These are phyloP conservation scores for Pleurotus pulmonarius DNA, from an alignment of 768 basidiomycete species.

Conservation along the genomic window DNA sequence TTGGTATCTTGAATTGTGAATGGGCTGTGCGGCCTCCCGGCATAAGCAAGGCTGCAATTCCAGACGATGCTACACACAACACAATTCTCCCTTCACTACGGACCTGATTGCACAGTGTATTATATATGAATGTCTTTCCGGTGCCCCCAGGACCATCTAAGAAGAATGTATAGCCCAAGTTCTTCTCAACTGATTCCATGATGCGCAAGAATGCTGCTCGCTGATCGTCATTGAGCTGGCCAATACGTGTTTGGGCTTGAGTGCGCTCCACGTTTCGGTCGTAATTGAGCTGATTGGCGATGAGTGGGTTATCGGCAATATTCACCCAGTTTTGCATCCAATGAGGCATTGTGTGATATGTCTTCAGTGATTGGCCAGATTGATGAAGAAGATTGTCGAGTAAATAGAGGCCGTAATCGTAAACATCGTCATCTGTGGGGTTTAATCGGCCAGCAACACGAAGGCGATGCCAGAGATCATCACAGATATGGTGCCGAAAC, in stretches of 20 bases:
- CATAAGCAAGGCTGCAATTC: constrained; percentile 43
- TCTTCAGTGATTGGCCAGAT: constrained; percentile 19
- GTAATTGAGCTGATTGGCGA: constrained; percentile 31
- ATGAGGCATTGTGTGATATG: constrained; percentile 26
- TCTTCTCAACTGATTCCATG: constrained; percentile 18
- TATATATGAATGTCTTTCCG: constrained; percentile 45
- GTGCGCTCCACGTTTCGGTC: constrained; percentile 13
- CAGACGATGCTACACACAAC: constrained; percentile 46
- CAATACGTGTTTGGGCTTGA: constrained; percentile 4
- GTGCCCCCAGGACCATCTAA: constrained; percentile 39
- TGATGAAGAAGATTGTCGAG: constrained; percentile 26
- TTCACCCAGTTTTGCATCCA: constrained; percentile 21
- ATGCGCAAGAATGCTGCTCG: constrained; percentile 24
- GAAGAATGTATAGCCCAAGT: constrained; percentile 27
- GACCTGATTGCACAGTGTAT: constrained; percentile 24
- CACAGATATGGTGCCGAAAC: constrained; percentile 31
- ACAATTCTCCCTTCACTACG: constrained; percentile 26
- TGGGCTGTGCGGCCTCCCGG: constrained; percentile 44
- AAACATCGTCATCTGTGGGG: constrained; percentile 25
- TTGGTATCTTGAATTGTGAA: constrained; percentile 44
- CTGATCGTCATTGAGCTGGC: constrained; percentile 28
- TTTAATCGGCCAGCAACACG: neutral
- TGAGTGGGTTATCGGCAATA: constrained; percentile 17
- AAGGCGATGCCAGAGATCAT: constrained; percentile 30
- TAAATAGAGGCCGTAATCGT: constrained; percentile 39